Evolutionary conservation across 352 stramenopile species (phyloP), one percentile per base, ranked within the genome.

Genomic region (Phytopythium oedochilum): DNA sequence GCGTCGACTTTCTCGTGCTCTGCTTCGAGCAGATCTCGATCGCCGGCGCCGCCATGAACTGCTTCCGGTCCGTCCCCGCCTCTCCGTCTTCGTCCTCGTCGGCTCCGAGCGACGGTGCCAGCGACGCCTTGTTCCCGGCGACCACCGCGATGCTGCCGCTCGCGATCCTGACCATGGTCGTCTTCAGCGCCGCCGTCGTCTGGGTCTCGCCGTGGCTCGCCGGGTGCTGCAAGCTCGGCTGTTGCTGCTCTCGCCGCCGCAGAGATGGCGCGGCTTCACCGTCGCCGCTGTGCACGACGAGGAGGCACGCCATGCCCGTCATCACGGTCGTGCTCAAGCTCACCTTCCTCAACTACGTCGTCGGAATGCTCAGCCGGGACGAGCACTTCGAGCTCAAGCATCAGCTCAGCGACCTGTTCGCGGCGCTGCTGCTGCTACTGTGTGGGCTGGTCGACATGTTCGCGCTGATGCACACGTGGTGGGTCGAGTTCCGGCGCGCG

Each of bases 1-100:
- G 47, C 35, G 69, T 72, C 43, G 61, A 72, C 39, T 72, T 72
- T 45, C 60, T 69, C 18, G 64, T 72, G 39, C 50, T 72, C 25
- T 69, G 60, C 31, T 69, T 72, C 40, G 60, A 72, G 57, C 64
- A 72, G 43, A 60, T 72, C 25, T 47, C 55, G 11, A 61, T 72
- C 42, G 64, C 60, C 31, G 64, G 64, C n/a, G 64, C 64, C 3
- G 64, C 63, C 53, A 51, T 72, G 32, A 72, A 72, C 34, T 72
- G 64, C 57, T 72, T 69, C 53, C 60, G 65, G 36, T 63, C 55
- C 31, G 20, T 36, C n/a, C 28, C 47, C 31, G 32, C 47, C 18
- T 39, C 39, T 11, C 12, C 28, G 3, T 35, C 36, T 10, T 48
- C 47, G 1, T 11, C 31, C 23, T 25, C 47, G 1, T 17, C 44